Evolutionary conservation across 176 grass and related monocot species (phyloP), one percentile per base, ranked within the genome.

Genomic region (Hyparrhenia diplandra): DNA sequence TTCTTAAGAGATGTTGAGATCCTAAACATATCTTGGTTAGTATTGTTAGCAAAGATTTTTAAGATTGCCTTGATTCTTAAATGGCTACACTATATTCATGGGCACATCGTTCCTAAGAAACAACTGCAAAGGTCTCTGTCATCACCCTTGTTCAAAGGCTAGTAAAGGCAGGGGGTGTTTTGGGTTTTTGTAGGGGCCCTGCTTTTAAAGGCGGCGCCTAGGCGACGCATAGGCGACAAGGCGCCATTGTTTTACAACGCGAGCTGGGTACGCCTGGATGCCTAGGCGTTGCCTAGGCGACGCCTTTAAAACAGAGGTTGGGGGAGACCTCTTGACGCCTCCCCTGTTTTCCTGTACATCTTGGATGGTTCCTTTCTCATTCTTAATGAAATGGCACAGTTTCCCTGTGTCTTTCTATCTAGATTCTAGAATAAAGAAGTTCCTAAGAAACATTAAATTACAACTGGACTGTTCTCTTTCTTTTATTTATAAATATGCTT

Each of bases 381-480:
- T 24, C 9, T 11, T 59, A 59, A 59, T 58, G 54, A 59, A 59
- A 59, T 59, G 54, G 6, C n/a, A 58, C 54, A 58, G 9, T 58
- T 58, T n/a, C 5, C 18, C 21, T 59, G n/a, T 3, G 20, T 59
- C n/a, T 3, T 59, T n/a, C n/a, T n/a, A n/a, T n/a, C n/a, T n/a
- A n/a, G n/a, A n/a, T n/a, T 59, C 3, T n/a, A 59, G 9, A 25
- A 25, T 59, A 59, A 59, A 59, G n/a, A 24, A 24, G 41, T 73
- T 88, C 45, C 29, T 27, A 73, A 57, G 61, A 59, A 60, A 78
- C 64, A 54, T 78, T 61, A 59, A 43, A 73, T 35, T 74, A 46
- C 58, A 74, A 28, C 28, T 78, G 18, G 11, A 58, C 2, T 24
- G 9, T 59, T 59, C 8, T 59, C 8, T 59, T 59, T 59, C n/a